Evolutionary conservation across 2,329 filamentous ascomycete species (phyloP), one percentile per base, ranked within the genome.

Genomic region (Monosporascus sp.): DNA sequence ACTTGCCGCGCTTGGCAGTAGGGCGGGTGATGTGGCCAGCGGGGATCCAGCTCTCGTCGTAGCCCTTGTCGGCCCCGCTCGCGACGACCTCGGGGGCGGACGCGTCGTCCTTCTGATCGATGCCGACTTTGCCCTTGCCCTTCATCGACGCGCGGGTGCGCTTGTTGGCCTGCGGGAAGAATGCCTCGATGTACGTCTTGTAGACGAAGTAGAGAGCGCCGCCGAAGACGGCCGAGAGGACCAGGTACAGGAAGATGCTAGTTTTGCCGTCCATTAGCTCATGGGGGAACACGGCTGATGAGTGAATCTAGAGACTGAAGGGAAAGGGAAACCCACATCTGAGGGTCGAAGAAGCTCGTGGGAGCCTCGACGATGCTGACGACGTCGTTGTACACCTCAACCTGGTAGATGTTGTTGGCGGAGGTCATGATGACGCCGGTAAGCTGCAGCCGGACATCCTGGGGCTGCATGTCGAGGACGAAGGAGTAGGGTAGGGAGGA

Each of bases 221-320:
- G 60, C 75, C 84, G 70, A 96, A 95, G 58, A 80, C 82, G 57
- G 81, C 86, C 51, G 87, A 78, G 64, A 99, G 88, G 78, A 97
- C 86, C 70, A 96, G 80, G 79, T 97, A 97, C 58, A 99, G 85
- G 85, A 99, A 99, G 76, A 97, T 91, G 70, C 94, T 97, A 52
- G 9, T 14, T 35, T 35, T 11, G 31, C 31, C 31, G 11, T 2
- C 31, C 31, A 9, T 35, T 35, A 35, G 31, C 9, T 35, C 2
- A 35, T 9, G 31, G 11, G 9, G 31, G n/a, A 26, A 22, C 28
- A 35, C n/a, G 14, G 24, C 17, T 4, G 35, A 40, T 9, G 11
- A 28, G 55, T 87, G 78, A 78, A 89, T 66, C 87, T 81, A 60
- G 24, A 11, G 8, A 11, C 14, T 31, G 24, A 41, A 35, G 6